Evolutionary conservation across 768 basidiomycete genomes (phyloP).

Genomic region (Suillus fuscotomentosus): DNA sequence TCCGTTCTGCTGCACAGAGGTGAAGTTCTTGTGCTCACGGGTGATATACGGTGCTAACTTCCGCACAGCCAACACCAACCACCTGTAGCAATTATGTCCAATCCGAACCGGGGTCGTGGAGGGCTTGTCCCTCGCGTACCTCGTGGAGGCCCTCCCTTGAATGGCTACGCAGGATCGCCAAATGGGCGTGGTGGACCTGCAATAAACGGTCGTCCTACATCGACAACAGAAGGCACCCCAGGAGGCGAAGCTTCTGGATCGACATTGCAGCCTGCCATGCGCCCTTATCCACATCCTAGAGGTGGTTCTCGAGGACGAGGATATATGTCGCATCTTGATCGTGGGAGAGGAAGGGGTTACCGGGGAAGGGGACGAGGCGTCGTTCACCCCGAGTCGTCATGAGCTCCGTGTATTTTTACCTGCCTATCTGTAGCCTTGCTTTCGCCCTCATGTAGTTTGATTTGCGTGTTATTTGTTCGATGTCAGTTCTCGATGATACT

Average conservation of each 20-base stretch:
- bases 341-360: constrained; percentile 30
- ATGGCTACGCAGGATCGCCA: constrained; percentile 7
- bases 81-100: constrained; percentile 71
- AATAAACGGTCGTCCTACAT: constrained; percentile 10
- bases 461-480: not conserved
- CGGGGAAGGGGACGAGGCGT: constrained; percentile 31
- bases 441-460: not conserved
- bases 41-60: not conserved
- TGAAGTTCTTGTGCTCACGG: constrained; percentile 2
- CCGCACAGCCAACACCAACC: constrained; percentile 15
- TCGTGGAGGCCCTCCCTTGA: constrained; percentile 7
- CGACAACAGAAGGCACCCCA: not conserved
- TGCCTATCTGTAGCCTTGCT: constrained; percentile 1
- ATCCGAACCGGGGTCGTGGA: constrained; percentile 56
- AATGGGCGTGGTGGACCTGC: constrained; percentile 14
- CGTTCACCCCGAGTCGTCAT: constrained; percentile 11
- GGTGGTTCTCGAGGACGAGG: constrained; percentile 35
- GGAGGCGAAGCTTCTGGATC: not conserved
- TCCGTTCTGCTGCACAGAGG: constrained; percentile 54
- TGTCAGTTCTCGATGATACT: not conserved
- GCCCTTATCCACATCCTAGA: constrained; percentile 13
- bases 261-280: not conserved
- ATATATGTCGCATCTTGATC: constrained; percentile 24
- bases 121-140: constrained; percentile 15
- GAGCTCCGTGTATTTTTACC: constrained; percentile 2